Evolutionary conservation across 352 stramenopile species (phyloP), one percentile per base, ranked within the genome.

Genomic region (Blastocystis sp.): DNA sequence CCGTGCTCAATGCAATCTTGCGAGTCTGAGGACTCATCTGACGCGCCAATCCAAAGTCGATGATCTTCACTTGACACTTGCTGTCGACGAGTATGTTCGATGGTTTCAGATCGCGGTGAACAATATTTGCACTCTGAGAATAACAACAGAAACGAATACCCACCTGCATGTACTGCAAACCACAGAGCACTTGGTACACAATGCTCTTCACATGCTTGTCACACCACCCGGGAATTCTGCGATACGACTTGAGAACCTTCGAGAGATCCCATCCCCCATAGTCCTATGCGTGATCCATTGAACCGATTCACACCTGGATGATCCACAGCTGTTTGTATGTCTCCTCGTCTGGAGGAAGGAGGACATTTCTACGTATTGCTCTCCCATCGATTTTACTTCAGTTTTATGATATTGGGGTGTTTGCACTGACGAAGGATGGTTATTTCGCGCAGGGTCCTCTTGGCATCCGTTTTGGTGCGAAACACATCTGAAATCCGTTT

Each of bases 21-120:
- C 38, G 32, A 38, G 56, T 73, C 8, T 21, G 9, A 0, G 63
- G 38, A 32, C 34, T 14, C 38, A 85, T 85, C 34, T 85, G 63
- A 16, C 63, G 57, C 16, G 57, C 57, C 4, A 86, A 48, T 7
- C 75, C 75, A 48, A 79, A 86, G 44, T 87, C 84, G 56, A 64
- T 86, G 38, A 87, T 73, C 59, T 87, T 86, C 29, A 87, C 53
- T 14, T 72, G 49, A 48, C 90, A 93, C 0, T 88, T 92, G 61
- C 92, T 92, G 67, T 89, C 92, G 6, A 94, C 88, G 32, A 93
- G 87, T 6, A 93, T 84, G 78, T 94, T 94, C 0, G 91, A 91
- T 0, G 91, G 91, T 56, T 94, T 94, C 0, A 94, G 87, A 57
- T 94, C 91, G 3, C 91, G 91, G 65, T 94, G 91, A 0, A 94